phyloP scores from a whole-genome alignment of 176 grass and related monocot genomes.

The Luzula sylvatica region DNA sequence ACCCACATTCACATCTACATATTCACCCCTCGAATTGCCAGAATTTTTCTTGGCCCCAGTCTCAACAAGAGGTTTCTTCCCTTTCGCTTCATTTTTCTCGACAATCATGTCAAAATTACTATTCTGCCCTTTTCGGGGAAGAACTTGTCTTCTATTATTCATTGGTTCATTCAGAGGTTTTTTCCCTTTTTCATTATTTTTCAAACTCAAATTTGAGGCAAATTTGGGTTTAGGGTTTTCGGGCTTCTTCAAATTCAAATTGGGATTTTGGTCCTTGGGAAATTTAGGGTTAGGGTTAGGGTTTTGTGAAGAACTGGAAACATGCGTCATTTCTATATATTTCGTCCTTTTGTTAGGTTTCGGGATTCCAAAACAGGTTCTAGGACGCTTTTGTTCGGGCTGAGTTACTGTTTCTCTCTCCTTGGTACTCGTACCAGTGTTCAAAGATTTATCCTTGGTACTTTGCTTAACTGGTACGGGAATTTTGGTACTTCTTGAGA shows the following conservation, averaged over 20 bases:
- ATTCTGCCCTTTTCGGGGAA: background rate
- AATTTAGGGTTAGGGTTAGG: background rate
- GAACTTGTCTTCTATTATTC: background rate
- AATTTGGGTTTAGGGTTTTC: no score
- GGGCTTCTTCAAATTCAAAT: background rate
- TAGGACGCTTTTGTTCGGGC: constrained; percentile 22
- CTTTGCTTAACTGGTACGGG: constrained; percentile 1
- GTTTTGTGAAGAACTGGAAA: background rate
- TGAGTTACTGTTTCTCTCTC: constrained; percentile 9
- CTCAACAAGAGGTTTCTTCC: constrained; percentile 6
- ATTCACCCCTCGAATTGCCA: constrained; percentile 2
- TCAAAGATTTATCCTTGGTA: constrained; percentile 19
- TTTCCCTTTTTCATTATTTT: background rate
- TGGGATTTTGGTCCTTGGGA: constrained; percentile 13
- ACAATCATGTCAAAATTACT: background rate
- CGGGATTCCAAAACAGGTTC: constrained; percentile 34
- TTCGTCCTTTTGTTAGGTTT: constrained; percentile 34
- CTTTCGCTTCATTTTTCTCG: background rate
- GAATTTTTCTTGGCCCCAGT: constrained; percentile 10
- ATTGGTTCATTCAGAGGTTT: background rate
- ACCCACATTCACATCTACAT: constrained; percentile 11
- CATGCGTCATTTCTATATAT: constrained; percentile 28
- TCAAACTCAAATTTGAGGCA: no score
- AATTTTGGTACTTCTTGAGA: background rate
- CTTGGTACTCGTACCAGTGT: constrained; percentile 2